Evolutionary conservation across 2,329 filamentous ascomycete genomes (phyloP), one percentile per base, ranked within the genome.

Genomic region (Pseudogymnoascus sp.): DNA sequence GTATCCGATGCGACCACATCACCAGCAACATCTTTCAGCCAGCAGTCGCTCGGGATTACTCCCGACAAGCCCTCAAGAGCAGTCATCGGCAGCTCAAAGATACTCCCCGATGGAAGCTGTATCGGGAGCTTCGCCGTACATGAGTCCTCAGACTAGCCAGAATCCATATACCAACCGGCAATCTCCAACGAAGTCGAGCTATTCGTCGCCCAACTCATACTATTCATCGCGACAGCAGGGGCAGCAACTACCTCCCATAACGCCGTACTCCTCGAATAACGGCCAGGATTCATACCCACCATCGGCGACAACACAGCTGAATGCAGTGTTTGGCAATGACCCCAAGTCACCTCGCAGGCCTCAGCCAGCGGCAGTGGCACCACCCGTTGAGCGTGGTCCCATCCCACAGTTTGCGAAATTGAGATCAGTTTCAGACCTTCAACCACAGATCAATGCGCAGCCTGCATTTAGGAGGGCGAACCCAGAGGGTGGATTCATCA

Each of bases 401-500:
- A 89, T 96, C 57, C 94, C 92, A 45, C 90, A 94, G 71, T 96
- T 97, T 71, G 85, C 84, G 69, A 92, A 89, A 72, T 79, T 95
- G 67, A 81, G 86, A 63, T 83, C 83, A 23, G 76, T 85, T 23
- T 77, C 82, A 59, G 91, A 97, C 62, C 75, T 99, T 67, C 83
- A 86, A 63, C 90, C 92, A 41, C 89, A 87, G 71, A 84, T 94
- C 71, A 96, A 92, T 73, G 71, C 83, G 18, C 94, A 99, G 71
- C 94, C 94, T 59, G 83, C 90, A 1, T 97, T 95, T 71, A 84
- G 94, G 67, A 85, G 94, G 74, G 94, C 94, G 60, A 95, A 96
- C 68, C 94, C 94, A 1, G 94, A 99, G 71, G 94, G 94, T 59
- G 94, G 94, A 56, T 99, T 99, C 71, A 96, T 99, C 72, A 97